Conservation (phyloP, 176 grass and related monocot genomes). For the Pontederia crassipes region DNA sequence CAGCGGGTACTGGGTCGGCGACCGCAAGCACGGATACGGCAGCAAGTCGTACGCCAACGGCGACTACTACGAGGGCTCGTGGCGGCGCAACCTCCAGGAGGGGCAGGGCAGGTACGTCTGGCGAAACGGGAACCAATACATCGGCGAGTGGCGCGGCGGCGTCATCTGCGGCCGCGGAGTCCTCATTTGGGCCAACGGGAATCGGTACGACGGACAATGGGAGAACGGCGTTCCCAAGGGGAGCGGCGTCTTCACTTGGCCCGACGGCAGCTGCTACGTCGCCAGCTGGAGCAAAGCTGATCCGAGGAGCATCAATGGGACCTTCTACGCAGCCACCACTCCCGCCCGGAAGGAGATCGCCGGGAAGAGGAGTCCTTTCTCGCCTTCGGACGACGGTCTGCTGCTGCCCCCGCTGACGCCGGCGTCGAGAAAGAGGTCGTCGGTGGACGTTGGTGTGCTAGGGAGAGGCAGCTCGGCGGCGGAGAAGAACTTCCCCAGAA, state of each 20-base stretch:
- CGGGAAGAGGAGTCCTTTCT: constrained; percentile 6
- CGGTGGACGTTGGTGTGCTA: constrained; percentile 31
- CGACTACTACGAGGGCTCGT: constrained; percentile 89
- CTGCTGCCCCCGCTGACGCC: constrained; percentile 4
- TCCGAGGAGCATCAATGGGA: constrained; percentile 45
- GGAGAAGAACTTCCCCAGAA: constrained; percentile 52
- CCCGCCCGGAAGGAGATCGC: not conserved
- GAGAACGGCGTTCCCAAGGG: constrained; percentile 87
- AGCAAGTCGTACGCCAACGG: constrained; percentile 85
- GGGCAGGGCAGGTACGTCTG: constrained; percentile 91
- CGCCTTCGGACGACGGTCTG: constrained; percentile 5
- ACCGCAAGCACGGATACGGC: constrained; percentile 70
- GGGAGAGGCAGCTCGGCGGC: constrained; percentile 27
- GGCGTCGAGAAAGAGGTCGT: constrained; percentile 54
- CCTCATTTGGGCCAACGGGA: constrained; percentile 92
- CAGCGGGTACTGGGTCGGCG: constrained; percentile 66
- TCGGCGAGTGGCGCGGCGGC: constrained; percentile 84
- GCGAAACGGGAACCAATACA: constrained; percentile 86
- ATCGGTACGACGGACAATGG: constrained; percentile 88
- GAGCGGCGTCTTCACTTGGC: constrained; percentile 84
- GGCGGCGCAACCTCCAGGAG: constrained; percentile 91
- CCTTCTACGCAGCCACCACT: constrained; percentile 54
- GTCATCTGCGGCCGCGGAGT: constrained; percentile 86
- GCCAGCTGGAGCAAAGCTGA: constrained; percentile 62
- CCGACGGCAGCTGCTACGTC: constrained; percentile 81